Base-by-base conservation (phyloP, 1,284 basidiomycete species). In the Flammula alnicola region DNA sequence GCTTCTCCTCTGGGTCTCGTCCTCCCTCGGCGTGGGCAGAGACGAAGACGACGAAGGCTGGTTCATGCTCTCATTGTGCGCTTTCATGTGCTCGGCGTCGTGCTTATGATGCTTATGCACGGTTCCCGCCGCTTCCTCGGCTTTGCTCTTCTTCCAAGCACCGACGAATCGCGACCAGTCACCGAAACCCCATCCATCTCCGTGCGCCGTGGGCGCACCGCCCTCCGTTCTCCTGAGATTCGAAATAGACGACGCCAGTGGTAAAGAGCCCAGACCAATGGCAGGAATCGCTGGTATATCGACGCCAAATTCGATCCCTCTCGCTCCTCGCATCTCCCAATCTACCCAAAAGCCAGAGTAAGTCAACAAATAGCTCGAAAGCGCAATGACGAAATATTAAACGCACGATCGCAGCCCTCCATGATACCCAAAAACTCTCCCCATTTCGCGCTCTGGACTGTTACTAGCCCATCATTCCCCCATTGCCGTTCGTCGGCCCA, bases 381-480 rank as follows among this genome's bases (percentile, higher is more conserved):
- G 29, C 4, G 20, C n/a, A 36, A 37, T 22, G 36, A 31, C 22
- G 10, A 41, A 44, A 30, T 25, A 20, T 5, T 11, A 47, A n/a
- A 68, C 75, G 57, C 54, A 78, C 76, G 97, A 73, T 99, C 95
- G 59, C 86, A 91, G 2, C 87, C 89, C 56, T 97, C 91, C 64
- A 99, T 78, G 16, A 86, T 83, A 4, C 96, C 96, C 12, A 99
- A 71, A 69, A 94, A 96, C 63, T 95, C 91, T 19, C 95, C 95
- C 94, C 94, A 97, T 59, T 85, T 84, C 11, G 95, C 92, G 58
- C 88, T 91, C 56, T 89, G 84, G 11, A 99, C 80, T 9, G 88
- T 91, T 14, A 99, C 96, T 11, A 99, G 76, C 0, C 95, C 95
- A 64, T 99, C 97, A 66, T 98, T 98, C 1, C 96, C 96, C 82